Evolutionary conservation across 805 yeast species (phyloP).

Genomic region (Metschnikowia drakensbergensis): DNA sequence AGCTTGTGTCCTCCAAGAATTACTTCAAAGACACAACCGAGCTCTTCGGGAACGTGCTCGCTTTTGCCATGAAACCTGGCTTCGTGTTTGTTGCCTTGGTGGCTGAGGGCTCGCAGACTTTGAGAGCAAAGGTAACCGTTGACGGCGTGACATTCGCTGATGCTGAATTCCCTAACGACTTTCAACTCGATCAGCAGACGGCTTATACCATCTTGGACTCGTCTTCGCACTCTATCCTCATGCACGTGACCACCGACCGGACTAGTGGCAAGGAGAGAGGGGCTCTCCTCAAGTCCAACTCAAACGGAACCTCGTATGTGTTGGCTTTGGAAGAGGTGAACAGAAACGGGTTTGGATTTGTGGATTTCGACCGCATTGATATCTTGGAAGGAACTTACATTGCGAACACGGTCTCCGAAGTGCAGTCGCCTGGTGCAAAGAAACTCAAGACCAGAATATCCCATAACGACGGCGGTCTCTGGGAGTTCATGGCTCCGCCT

Average conservation of each 20-base stretch:
- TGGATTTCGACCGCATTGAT: slow-evolving; percentile 82
- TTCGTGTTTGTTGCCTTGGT: slow-evolving; percentile 69
- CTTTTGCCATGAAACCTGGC: slow-evolving; percentile 67
- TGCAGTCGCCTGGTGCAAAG: slow-evolving; percentile 46
- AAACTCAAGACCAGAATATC: slow-evolving; percentile 68
- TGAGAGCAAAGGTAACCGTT: slow-evolving; percentile 69
- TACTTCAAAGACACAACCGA: slow-evolving; percentile 41
- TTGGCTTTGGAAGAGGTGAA: slow-evolving; percentile 67
- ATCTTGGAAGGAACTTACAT: slow-evolving; percentile 82
- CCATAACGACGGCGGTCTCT: slow-evolving; percentile 87
- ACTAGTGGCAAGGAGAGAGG: slow-evolving; percentile 61
- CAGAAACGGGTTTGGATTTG: slow-evolving; percentile 68
- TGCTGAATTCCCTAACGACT: slow-evolving; percentile 68
- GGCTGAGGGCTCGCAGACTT: slow-evolving; percentile 36
- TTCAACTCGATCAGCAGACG: slow-evolving; percentile 52
- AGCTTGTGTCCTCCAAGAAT: slow-evolving; percentile 49
- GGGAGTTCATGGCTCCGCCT: slow-evolving; percentile 76
- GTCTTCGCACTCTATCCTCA: slow-evolving; percentile 63
- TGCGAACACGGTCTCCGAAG: slow-evolving; percentile 64
- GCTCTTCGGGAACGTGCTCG: slow-evolving; percentile 58
- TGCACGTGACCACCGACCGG: slow-evolving; percentile 73
- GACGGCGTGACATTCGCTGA: slow-evolving; percentile 77
- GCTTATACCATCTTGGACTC: slow-evolving; percentile 77
- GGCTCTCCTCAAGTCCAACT: slow-evolving; percentile 78
- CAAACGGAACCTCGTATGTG: slow-evolving; percentile 85